Percentiles rank a stretch among this genome's conserved stretches.
phyloP scores from a whole-genome alignment of 1,284 basidiomycete species.

The Cutaneotrichosporon dermatis region DNA sequence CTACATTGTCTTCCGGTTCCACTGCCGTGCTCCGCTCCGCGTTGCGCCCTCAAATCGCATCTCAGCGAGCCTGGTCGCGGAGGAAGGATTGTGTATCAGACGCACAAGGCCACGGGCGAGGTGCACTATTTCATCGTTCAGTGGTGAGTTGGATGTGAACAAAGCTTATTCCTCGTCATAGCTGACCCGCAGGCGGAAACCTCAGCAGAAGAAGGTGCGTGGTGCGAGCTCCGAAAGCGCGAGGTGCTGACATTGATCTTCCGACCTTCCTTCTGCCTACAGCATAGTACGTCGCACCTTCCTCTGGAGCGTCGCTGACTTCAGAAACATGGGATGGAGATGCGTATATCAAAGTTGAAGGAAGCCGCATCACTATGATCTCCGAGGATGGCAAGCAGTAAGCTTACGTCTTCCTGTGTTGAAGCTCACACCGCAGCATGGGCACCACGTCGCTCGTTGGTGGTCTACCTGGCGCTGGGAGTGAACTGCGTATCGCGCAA shows the following conservation, averaged over 20 bases:
- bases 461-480: slow-evolving; percentile 25
- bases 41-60: not conserved
- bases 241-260: not conserved
- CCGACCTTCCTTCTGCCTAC: not conserved
- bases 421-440: slow-evolving; percentile 21
- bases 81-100: slow-evolving; percentile 26
- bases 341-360: slow-evolving; percentile 57
- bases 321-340: slow-evolving; percentile 51
- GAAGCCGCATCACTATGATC: slow-evolving; percentile 51
- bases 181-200: slow-evolving; percentile 44
- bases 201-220: slow-evolving; percentile 46
- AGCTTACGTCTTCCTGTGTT: slow-evolving; percentile 5
- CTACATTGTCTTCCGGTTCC: too few species aligned
- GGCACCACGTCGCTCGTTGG: slow-evolving; percentile 26
- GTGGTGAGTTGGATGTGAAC: slow-evolving; percentile 38
- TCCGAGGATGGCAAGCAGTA: slow-evolving; percentile 50
- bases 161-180: not conserved
- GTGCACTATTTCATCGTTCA: slow-evolving; percentile 39
- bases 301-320: not conserved
- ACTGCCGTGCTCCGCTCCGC: not conserved
- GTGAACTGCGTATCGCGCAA: slow-evolving; percentile 58
- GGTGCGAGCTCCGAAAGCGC: not conserved
- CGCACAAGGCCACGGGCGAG: not conserved
- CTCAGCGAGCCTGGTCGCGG: slow-evolving; percentile 12
- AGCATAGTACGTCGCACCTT: slow-evolving; percentile 40